Evolutionary conservation across 169 alveolate species (phyloP), one percentile per base, ranked within the genome.

Genomic region (Eimeria maxima): DNA sequence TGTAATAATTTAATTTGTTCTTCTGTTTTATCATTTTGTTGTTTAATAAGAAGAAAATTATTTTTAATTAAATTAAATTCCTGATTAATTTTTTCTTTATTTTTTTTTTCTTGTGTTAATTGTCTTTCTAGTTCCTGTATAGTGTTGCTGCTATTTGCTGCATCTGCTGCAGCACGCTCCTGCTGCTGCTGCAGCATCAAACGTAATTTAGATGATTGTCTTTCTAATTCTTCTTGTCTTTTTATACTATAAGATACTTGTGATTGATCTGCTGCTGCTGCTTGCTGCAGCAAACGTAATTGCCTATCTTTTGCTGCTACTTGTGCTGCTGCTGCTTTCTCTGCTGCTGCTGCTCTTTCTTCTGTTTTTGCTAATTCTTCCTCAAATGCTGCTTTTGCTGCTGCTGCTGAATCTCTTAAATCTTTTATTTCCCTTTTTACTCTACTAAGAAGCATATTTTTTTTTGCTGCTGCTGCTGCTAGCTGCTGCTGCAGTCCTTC

Each of bases 221-320:
- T 71, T 38, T 71, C 80, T 20, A 67, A 55, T 65, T 90, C 95
- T 50, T 90, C 95, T 16, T 42, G 84, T 60, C 80, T 47, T 27
- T 65, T 71, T 7, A 55, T 22, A 89, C 69, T 44, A 50, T 90
- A 90, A 38, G 24, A 44, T 14, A 65, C 33, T 45, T 90, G 95
- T 29, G 71, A 45, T 60, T 90, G 90, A 16, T 90, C 95, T 53
- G 95, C 80, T 5, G 95, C 95, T 53, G 60, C 60, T 53, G 60
- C 55, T 38, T 90, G 95, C 95, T 90, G 95, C 69, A 90, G 95
- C 45, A 63, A 55, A 38, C 90, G 95, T 14, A 90, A 53, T 63
- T 90, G 83, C 13, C 95, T 71, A 76, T 90, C 95, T 22, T 90
- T 71, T 38, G 84, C 57, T 27, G 69, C 90, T 0, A 90, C 38